phyloP scores from a whole-genome alignment of 495 filamentous ascomycete species.

The Apodospora peruviana region DNA sequence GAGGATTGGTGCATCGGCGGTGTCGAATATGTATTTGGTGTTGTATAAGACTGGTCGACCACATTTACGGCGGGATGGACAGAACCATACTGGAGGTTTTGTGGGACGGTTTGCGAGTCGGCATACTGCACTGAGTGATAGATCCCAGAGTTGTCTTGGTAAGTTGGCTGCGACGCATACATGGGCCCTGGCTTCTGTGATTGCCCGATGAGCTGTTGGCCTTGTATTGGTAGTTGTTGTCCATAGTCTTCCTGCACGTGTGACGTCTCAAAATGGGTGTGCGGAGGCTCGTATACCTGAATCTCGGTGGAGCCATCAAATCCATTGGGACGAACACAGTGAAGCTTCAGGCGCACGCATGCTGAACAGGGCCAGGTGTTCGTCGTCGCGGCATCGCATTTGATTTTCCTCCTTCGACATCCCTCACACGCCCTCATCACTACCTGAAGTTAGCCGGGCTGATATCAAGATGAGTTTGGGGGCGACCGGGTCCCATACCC shows the following conservation, averaged over 20 bases:
- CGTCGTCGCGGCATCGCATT: constrained; percentile 95
- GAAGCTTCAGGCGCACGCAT: constrained; percentile 84
- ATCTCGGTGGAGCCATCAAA: constrained; percentile 65
- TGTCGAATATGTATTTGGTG: constrained; percentile 46
- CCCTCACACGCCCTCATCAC: constrained; percentile 99
- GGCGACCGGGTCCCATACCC: constrained; percentile 51
- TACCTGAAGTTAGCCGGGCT: constrained; percentile 31
- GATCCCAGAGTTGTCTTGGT: constrained; percentile 33
- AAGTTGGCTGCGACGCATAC: constrained; percentile 34
- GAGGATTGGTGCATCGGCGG: constrained; percentile 48
- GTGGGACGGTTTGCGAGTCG: constrained; percentile 35
- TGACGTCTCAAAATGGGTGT: constrained; percentile 35
- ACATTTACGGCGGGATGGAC: constrained; percentile 40
- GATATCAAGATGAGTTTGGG: not conserved
- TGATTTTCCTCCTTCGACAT: constrained; percentile 85
- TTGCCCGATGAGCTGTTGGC: constrained; percentile 32
- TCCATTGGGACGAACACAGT: constrained; percentile 87
- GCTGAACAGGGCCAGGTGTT: constrained; percentile 98
- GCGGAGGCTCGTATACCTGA: constrained; percentile 41
- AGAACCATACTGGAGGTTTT: constrained; percentile 44
- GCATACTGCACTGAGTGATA: constrained; percentile 43
- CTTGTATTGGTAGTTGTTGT: constrained; percentile 42
- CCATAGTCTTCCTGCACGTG: constrained; percentile 52
- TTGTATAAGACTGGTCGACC: constrained; percentile 45
- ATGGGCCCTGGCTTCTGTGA: constrained; percentile 30